These are phyloP conservation scores for Dunaliella primolecta DNA, from an alignment of 139 green algal species.

Conservation along the genomic window DNA sequence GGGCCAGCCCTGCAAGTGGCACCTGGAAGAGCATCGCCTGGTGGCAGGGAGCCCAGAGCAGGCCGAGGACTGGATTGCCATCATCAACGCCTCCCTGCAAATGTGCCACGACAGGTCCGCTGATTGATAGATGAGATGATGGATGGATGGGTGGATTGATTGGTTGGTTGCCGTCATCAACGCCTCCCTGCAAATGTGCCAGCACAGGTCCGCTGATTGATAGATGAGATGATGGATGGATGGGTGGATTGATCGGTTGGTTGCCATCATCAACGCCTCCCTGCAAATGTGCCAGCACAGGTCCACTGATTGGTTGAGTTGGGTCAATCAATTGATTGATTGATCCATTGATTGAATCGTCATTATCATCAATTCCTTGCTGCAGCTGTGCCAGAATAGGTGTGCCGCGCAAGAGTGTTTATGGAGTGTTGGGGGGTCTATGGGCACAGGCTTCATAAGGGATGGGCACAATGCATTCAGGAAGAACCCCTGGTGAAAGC, in stretches of 20 bases:
- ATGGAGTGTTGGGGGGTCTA: too few species aligned
- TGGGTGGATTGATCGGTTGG: slow-evolving; percentile 49
- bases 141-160: too few species aligned
- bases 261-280: slow-evolving; percentile 24
- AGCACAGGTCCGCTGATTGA: slow-evolving; percentile 25
- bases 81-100: slow-evolving; percentile 25
- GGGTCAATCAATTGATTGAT: slow-evolving; percentile 45
- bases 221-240: background rate
- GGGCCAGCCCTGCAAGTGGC: slow-evolving; percentile 35
- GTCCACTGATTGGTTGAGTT: slow-evolving; percentile 1
- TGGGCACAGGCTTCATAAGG: too few species aligned
- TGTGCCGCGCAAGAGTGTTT: background rate
- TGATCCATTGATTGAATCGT: too few species aligned
- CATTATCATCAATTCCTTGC: too few species aligned
- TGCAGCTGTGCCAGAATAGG: background rate
- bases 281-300: slow-evolving; percentile 25
- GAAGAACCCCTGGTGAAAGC: too few species aligned
- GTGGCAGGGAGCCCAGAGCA: slow-evolving; percentile 17
- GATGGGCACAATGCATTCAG: too few species aligned
- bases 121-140: background rate
- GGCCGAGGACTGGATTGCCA: slow-evolving; percentile 40
- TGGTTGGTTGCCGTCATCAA: slow-evolving; percentile 39
- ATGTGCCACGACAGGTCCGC: slow-evolving; percentile 31
- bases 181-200: slow-evolving; percentile 3
- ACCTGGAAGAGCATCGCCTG: slow-evolving; percentile 30